Percentiles rank a stretch among this genome's conserved stretches.
These are phyloP conservation scores for Spinacia oleracea DNA, from an alignment of 179 eudicot species.

Conservation along the genomic window DNA sequence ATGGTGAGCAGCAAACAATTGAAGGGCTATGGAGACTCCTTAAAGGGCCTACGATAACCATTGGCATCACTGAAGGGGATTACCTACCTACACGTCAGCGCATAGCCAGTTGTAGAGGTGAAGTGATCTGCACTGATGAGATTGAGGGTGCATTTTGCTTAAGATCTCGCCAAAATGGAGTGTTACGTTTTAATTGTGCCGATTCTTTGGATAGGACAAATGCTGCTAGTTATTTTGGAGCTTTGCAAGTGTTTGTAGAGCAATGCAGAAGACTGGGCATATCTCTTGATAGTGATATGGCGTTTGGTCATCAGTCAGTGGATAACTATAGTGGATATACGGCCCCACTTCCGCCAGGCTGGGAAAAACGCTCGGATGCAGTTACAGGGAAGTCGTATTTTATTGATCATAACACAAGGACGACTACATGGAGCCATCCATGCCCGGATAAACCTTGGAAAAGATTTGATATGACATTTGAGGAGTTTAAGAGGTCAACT, in stretches of 20 bases:
- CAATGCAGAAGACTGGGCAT: slow-evolving; percentile 94
- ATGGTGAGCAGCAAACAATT: slow-evolving; percentile 88
- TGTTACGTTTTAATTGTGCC: slow-evolving; percentile 91
- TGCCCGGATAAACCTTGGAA: slow-evolving; percentile 99
- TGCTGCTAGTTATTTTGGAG: slow-evolving; percentile 96
- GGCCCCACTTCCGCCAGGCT: slow-evolving; percentile 98
- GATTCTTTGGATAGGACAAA: slow-evolving; percentile 98
- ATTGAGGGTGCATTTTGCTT: slow-evolving; percentile 81
- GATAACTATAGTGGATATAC: slow-evolving; percentile 74
- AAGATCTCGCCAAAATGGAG: slow-evolving; percentile 92
- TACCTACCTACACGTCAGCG: slow-evolving; percentile 83
- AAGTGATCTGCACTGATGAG: slow-evolving; percentile 67
- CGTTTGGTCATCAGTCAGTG: slow-evolving; percentile 60
- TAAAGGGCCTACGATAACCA: slow-evolving; percentile 79
- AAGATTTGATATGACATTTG: slow-evolving; percentile 96
- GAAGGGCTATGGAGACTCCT: slow-evolving; percentile 94
- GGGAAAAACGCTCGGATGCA: slow-evolving; percentile 95
- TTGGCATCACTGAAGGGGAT: slow-evolving; percentile 93
- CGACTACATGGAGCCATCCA: slow-evolving; percentile 97
- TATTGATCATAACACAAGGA: slow-evolving; percentile 96
- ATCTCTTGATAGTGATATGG: slow-evolving; percentile 94
- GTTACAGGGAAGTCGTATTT: slow-evolving; percentile 90
- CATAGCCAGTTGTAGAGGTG: slow-evolving; percentile 77
- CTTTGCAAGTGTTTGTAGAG: slow-evolving; percentile 90
- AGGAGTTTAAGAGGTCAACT: slow-evolving; percentile 89